Evolutionary conservation across 768 basidiomycete species (phyloP).

Genomic region (Rhodotorula sphaerocarpa): DNA sequence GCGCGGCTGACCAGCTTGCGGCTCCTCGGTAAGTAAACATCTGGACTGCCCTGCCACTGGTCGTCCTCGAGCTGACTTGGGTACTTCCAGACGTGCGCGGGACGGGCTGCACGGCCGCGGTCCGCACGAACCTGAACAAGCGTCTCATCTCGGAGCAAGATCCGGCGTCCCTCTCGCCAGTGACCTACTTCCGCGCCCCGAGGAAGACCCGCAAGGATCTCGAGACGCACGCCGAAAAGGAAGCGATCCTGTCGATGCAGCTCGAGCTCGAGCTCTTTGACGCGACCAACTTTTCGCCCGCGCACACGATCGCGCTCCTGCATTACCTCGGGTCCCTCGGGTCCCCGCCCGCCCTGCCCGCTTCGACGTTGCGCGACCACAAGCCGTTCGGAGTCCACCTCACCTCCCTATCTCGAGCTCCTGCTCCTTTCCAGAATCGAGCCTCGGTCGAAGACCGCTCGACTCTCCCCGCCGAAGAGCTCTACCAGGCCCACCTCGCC

Average conservation of each 20-base stretch:
- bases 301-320: conserved; percentile 8
- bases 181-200: not conserved
- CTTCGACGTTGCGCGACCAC: not conserved
- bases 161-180: not conserved
- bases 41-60: not conserved
- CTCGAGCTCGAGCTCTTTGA: conserved; percentile 25
- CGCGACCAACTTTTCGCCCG: not conserved
- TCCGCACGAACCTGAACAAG: not conserved
- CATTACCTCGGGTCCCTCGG: conserved; percentile 5
- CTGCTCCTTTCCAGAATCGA: too few relatives aligned
- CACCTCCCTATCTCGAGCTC: conserved; percentile 11
- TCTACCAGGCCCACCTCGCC: conserved; percentile 12
- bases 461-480: conserved; percentile 14
- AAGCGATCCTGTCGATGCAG: not conserved
- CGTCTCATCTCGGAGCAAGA: not conserved
- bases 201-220: not conserved
- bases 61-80: not conserved
- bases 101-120: not conserved
- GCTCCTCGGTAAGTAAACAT: conserved; percentile 7
- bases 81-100: conserved; percentile 8
- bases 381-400: conserved; percentile 13
- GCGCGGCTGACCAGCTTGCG: conserved; percentile 9
- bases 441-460: too few relatives aligned
- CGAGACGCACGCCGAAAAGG: not conserved
- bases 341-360: not conserved